These are phyloP conservation scores for Plasmodium gallinaceum DNA, from an alignment of 169 alveolate species.

Conservation along the genomic window DNA sequence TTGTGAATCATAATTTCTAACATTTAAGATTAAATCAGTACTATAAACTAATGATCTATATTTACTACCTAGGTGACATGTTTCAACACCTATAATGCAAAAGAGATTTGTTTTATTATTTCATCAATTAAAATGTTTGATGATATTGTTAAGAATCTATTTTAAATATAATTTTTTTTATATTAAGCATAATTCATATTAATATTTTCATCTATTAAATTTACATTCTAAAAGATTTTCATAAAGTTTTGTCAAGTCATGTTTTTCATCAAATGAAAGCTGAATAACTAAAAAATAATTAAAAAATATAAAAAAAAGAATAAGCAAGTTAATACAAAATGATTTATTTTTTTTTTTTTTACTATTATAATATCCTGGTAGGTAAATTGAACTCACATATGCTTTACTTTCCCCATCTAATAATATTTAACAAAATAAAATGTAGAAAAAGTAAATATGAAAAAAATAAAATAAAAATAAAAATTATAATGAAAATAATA, in stretches of 20 bases:
- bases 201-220: background rate
- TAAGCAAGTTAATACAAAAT: background rate
- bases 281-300: slow-evolving; percentile 43
- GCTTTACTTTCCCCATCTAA: slow-evolving; percentile 51
- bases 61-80: slow-evolving; percentile 20
- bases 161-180: background rate
- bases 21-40: background rate
- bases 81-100: slow-evolving; percentile 13
- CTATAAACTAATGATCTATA: background rate
- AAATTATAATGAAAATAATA: background rate
- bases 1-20: slow-evolving; percentile 10
- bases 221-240: slow-evolving; percentile 48
- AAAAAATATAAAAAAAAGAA: background rate
- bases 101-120: background rate
- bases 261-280: slow-evolving; percentile 29
- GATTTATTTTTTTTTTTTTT: background rate
- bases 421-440: background rate
- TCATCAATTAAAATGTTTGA: background rate
- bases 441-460: background rate
- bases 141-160: background rate
- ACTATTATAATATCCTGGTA: slow-evolving; percentile 72
- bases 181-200: background rate
- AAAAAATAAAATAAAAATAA: background rate
- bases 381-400: slow-evolving; percentile 25
- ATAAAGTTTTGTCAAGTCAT: slow-evolving; percentile 10